Conservation (phyloP, 1,139 yeast genomes). For the Zygosaccharomyces sapae region DNA sequence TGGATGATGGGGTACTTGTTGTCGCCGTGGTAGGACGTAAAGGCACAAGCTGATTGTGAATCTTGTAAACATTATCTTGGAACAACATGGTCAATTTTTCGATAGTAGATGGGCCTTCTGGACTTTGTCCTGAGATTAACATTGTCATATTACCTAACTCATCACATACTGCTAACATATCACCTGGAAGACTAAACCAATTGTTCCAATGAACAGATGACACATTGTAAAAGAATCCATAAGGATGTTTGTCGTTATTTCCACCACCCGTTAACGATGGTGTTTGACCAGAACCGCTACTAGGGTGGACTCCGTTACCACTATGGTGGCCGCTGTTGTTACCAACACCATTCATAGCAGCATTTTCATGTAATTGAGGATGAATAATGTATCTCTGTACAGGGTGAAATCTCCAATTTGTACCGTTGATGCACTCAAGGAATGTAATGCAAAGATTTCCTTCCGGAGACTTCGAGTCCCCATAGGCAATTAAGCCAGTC, state of each 20-base stretch:
- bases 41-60: slow-evolving; percentile 32
- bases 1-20: neutral
- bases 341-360: slow-evolving; percentile 1
- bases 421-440: slow-evolving; percentile 36
- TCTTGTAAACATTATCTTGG: slow-evolving; percentile 36
- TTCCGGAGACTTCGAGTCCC: slow-evolving; percentile 31
- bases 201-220: slow-evolving; percentile 36
- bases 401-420: slow-evolving; percentile 37
- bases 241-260: slow-evolving; percentile 15
- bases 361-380: slow-evolving; percentile 32
- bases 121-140: slow-evolving; percentile 35
- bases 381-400: slow-evolving; percentile 34
- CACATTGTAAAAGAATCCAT: slow-evolving; percentile 30
- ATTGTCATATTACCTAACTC: slow-evolving; percentile 36
- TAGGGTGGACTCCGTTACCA: slow-evolving; percentile 6
- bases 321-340: neutral
- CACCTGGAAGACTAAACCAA: slow-evolving; percentile 36
- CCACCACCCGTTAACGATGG: slow-evolving; percentile 13
- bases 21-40: slow-evolving; percentile 15
- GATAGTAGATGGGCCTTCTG: slow-evolving; percentile 35
- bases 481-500: slow-evolving; percentile 36
- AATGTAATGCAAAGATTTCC: slow-evolving; percentile 35
- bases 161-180: slow-evolving; percentile 37
- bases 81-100: slow-evolving; percentile 35
- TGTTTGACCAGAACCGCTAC: slow-evolving; percentile 14